Base-by-base conservation (phyloP, 202 grass and related monocot genomes). In the Zizania palustris region DNA sequence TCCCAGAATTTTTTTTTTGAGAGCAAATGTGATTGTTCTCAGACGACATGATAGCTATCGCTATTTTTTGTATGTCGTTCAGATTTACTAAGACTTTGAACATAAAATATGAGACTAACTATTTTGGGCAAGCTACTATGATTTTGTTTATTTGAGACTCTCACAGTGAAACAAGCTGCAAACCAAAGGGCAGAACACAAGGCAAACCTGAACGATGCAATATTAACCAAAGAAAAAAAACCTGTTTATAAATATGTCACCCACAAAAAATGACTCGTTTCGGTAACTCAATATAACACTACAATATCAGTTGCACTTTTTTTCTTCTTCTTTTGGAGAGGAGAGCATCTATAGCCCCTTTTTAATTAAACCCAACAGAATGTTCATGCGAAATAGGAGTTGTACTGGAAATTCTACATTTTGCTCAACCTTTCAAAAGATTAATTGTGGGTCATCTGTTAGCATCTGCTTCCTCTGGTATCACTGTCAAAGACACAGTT, bases 401-500 rank as follows among this genome's bases (percentile, higher is more conserved):
- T 82, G 41, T 19, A 45, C 60, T 71, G 46, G 46, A 65, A 67
- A 49, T 64, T 63, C 33, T 41, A 19, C 39, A 11, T 1, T 43
- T 40, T 44, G 38, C 18, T 63, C 63, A 75, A 55, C 15, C 39
- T 41, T 74, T 63, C 65, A 44, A 53, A 64, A 78, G 42, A 80
- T 74, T 45, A 65, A 10, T 72, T 48, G 67, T 45, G 21, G 76
- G 62, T 86, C 82, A 96, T 67, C 82, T 87, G 34, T 50, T 78
- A 18, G 69, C 64, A 70, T 94, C 80, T 45, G 87, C 77, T 75
- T 94, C 91, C 74, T 92, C 89, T 61, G 95, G 91, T 68, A 67
- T 65, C 59, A 98, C 89, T 46, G 84, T 90, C 79, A 94, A 88
- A 4, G 66, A 78, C 58, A 69, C 62, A 14, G 60, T 62, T 60